A percentile compares a stretch with the other conserved stretches of the same genome.
Evolutionary conservation across 176 grass and related monocot species (phyloP).

Genomic region (Bolboschoenus planiculmis): DNA sequence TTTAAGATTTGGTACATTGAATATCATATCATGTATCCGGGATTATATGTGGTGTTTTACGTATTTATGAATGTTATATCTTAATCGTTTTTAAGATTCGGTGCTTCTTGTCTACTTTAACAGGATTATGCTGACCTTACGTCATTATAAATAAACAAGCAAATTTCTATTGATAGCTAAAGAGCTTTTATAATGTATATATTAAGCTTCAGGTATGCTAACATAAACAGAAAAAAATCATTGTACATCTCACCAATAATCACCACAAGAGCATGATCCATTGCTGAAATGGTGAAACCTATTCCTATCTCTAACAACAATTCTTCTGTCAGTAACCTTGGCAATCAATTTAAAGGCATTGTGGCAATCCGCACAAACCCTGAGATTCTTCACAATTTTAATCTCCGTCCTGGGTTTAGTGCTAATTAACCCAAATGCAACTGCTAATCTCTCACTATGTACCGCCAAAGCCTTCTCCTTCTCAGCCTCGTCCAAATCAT

Average conservation of each 20-base stretch:
- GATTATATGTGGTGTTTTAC: background rate
- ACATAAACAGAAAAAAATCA: background rate
- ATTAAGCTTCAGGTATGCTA: background rate
- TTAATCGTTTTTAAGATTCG: background rate
- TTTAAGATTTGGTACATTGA: background rate
- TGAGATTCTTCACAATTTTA: conserved; percentile 87
- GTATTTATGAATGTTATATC: background rate
- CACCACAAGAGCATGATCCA: conserved; percentile 64
- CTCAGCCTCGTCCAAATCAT: conserved; percentile 50
- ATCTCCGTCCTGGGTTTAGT: conserved; percentile 47
- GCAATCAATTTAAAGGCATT: conserved; percentile 63
- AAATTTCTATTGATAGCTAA: background rate
- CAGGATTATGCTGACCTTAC: background rate
- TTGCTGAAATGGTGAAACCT: conserved; percentile 83
- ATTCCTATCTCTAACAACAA: conserved; percentile 81
- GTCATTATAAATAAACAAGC: background rate
- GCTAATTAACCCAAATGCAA: conserved; percentile 76
- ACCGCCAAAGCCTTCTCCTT: conserved; percentile 62
- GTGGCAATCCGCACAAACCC: conserved; percentile 79
- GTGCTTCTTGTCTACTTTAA: background rate
- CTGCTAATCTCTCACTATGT: conserved; percentile 86
- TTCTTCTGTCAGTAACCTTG: conserved; percentile 54
- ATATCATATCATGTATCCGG: background rate
- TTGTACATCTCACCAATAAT: conserved; percentile 66
- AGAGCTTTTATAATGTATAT: background rate